A percentile compares a stretch with the other conserved stretches of the same genome.
These are phyloP conservation scores for Microcyclosporella mali DNA, from an alignment of 2,329 filamentous ascomycete genomes.

Conservation along the genomic window DNA sequence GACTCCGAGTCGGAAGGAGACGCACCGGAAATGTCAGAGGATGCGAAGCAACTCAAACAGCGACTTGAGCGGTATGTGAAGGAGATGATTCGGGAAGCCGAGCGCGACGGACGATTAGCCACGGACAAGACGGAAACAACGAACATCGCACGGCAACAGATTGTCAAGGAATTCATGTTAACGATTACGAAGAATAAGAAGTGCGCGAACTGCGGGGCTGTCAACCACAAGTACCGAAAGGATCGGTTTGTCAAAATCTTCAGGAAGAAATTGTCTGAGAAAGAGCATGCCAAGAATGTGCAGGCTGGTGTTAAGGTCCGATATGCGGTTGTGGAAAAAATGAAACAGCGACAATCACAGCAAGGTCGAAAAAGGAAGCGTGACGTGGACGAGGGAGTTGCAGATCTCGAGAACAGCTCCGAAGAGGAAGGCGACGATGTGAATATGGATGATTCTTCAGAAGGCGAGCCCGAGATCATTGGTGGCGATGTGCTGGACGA, in stretches of 20 bases:
- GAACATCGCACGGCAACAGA: slow-evolving; percentile 64
- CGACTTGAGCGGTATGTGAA: slow-evolving; percentile 64
- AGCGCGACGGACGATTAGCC: slow-evolving; percentile 41
- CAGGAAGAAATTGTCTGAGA: slow-evolving; percentile 67
- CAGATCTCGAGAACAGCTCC: slow-evolving; percentile 54
- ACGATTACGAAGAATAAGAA: slow-evolving; percentile 63
- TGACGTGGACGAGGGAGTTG: slow-evolving; percentile 62
- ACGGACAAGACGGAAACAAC: slow-evolving; percentile 76
- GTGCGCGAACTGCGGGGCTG: slow-evolving; percentile 62
- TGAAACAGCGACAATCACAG: slow-evolving; percentile 36
- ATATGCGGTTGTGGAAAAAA: slow-evolving; percentile 62
- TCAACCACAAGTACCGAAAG: slow-evolving; percentile 79
- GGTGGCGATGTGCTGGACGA: slow-evolving; percentile 49
- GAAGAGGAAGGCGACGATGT: slow-evolving; percentile 34
- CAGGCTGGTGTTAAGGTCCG: slow-evolving; percentile 60
- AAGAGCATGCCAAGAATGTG: slow-evolving; percentile 72
- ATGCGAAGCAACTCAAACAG: slow-evolving; percentile 51
- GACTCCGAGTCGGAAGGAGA: slow-evolving; percentile 36
- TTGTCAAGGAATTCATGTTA: slow-evolving; percentile 76
- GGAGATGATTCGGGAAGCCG: slow-evolving; percentile 58
- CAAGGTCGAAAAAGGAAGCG: slow-evolving; percentile 40
- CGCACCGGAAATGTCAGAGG: slow-evolving; percentile 55
- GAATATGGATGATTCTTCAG: slow-evolving; percentile 36
- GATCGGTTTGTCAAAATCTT: slow-evolving; percentile 93
- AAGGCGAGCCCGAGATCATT: slow-evolving; percentile 30